phyloP scores from a whole-genome alignment of 2,329 filamentous ascomycete species.

The Bipolaris victoriae region DNA sequence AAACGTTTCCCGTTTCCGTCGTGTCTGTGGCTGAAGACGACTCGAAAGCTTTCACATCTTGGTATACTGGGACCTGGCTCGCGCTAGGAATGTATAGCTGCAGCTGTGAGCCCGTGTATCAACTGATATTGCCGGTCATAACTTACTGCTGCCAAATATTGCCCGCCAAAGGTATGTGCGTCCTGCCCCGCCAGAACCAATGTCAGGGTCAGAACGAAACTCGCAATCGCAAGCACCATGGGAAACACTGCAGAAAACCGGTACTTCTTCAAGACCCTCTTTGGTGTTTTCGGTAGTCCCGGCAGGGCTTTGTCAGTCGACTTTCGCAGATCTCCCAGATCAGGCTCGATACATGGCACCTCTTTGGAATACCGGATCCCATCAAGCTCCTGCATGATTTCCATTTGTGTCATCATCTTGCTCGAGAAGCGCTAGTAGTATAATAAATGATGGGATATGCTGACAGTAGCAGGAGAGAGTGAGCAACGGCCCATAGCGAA shows the following conservation, averaged over 20 bases:
- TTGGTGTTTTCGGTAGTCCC: constrained; percentile 25
- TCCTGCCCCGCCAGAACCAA: constrained; percentile 26
- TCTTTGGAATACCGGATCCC: constrained; percentile 14
- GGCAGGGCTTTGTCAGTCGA: constrained; percentile 30
- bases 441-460: neutral
- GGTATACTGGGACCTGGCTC: neutral
- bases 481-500: neutral
- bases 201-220: constrained; percentile 26
- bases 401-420: neutral
- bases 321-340: constrained; percentile 29
- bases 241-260: constrained; percentile 28
- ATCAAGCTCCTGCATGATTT: constrained; percentile 8
- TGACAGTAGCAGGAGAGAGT: neutral
- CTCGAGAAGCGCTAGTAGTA: neutral
- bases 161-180: constrained; percentile 16
- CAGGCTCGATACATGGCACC: constrained; percentile 24
- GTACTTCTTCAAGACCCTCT: constrained; percentile 27
- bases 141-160: constrained; percentile 31
- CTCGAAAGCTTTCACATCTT: neutral
- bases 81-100: neutral
- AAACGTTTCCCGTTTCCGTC: neutral
- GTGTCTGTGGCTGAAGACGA: too few species aligned
- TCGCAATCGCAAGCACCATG: constrained; percentile 16
- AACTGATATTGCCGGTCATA: neutral
- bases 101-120: neutral